phyloP scores from a whole-genome alignment of 169 alveolate species.

The Plasmodium relictum region DNA sequence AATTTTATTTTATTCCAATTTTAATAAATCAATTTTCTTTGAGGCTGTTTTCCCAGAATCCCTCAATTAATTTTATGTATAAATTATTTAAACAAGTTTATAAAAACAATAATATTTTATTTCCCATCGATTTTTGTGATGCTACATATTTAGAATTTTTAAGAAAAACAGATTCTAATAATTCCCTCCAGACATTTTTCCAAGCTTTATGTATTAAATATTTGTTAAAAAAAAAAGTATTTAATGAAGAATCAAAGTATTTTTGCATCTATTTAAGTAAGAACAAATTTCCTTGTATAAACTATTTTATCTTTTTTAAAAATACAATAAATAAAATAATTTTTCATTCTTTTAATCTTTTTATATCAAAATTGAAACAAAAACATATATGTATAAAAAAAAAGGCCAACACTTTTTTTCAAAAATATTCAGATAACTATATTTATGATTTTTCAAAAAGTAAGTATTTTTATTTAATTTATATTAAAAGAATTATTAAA shows the following conservation, averaged over 20 bases:
- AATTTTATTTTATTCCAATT: constrained; percentile 34
- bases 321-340: constrained; percentile 53
- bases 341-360: constrained; percentile 29
- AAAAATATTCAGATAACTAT: constrained; percentile 33
- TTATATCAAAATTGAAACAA: constrained; percentile 15
- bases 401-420: constrained; percentile 7
- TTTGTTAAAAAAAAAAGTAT: constrained; percentile 37
- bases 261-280: neutral
- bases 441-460: constrained; percentile 52
- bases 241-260: too few species aligned
- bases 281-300: constrained; percentile 5
- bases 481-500: constrained; percentile 26
- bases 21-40: constrained; percentile 40
- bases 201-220: constrained; percentile 62
- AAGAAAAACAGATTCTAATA: constrained; percentile 23
- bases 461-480: constrained; percentile 58
- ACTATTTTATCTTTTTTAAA: constrained; percentile 43
- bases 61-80: constrained; percentile 13
- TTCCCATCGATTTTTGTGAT: constrained; percentile 15
- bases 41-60: constrained; percentile 1
- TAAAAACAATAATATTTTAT: constrained; percentile 8
- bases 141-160: constrained; percentile 15
- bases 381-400: constrained; percentile 8
- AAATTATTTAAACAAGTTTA: constrained; percentile 42
- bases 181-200: constrained; percentile 41